These are phyloP conservation scores for Zygosaccharomyces sapae DNA, from an alignment of 1,139 yeast genomes.

Conservation along the genomic window DNA sequence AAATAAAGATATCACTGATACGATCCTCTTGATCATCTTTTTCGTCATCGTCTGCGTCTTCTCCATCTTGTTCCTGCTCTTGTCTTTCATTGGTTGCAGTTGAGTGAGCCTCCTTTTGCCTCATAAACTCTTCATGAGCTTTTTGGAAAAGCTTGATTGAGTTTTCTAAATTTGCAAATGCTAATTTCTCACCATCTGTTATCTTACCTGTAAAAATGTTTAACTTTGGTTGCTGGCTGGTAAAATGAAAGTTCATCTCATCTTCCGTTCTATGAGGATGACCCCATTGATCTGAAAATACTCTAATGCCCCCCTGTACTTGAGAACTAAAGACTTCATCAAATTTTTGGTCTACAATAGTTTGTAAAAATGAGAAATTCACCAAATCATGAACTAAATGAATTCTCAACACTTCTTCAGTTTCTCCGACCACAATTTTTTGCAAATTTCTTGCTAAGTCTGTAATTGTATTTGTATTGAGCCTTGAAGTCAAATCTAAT, in stretches of 20 bases:
- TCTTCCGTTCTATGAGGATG: conserved; percentile 33
- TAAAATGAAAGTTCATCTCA: conserved; percentile 25
- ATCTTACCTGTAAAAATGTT: conserved; percentile 73
- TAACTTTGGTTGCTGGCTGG: conserved; percentile 45
- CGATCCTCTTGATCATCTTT: conserved; percentile 39
- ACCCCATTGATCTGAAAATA: conserved; percentile 47
- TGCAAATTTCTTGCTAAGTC: conserved; percentile 33
- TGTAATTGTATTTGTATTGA: conserved; percentile 37
- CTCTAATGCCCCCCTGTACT: conserved; percentile 84
- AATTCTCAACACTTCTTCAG: conserved; percentile 72
- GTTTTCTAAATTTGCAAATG: conserved; percentile 79
- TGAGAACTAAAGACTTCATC: conserved; percentile 74
- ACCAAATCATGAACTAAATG: conserved; percentile 81
- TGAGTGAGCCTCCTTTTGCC: conserved; percentile 24
- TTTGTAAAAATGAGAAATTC: conserved; percentile 64
- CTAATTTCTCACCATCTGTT: conserved; percentile 84
- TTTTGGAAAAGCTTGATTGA: conserved; percentile 49
- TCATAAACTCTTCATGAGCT: conserved; percentile 35
- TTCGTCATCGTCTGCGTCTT: conserved; percentile 14
- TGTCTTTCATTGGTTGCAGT: conserved; percentile 15
- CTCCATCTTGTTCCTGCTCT: conserved; percentile 9
- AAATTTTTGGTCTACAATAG: conserved; percentile 63
- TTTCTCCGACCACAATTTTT: conserved; percentile 52
- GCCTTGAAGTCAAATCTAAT: conserved; percentile 39
- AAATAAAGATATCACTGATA: conserved; percentile 63